phyloP scores from a whole-genome alignment of 768 basidiomycete genomes.

The Galerina marginata region DNA sequence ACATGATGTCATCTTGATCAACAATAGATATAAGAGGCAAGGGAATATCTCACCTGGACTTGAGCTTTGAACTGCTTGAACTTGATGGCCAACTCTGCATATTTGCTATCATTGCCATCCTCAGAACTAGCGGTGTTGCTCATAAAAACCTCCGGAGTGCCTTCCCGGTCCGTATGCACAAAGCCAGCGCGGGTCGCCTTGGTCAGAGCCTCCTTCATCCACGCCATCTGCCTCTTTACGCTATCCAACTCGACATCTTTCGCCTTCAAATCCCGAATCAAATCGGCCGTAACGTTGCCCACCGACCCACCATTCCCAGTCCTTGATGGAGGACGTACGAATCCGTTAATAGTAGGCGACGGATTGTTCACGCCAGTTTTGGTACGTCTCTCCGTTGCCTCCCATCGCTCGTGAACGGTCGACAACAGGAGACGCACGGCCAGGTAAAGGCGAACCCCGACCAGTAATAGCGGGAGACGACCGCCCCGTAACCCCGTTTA shows the following conservation, averaged over 20 bases:
- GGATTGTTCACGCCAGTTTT: conserved; percentile 50
- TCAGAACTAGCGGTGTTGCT: conserved; percentile 30
- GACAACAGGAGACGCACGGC: conserved; percentile 47
- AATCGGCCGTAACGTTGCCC: conserved; percentile 74
- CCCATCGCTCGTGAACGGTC: conserved; percentile 56
- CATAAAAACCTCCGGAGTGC: conserved; percentile 40
- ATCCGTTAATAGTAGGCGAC: conserved; percentile 57
- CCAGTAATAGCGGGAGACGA: conserved; percentile 41
- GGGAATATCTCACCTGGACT: conserved; percentile 67
- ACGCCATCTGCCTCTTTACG: conserved; percentile 76
- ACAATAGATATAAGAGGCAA: neutral
- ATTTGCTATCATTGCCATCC: conserved; percentile 51
- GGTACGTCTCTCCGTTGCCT: conserved; percentile 27
- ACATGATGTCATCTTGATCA: conserved; percentile 9
- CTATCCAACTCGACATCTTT: conserved; percentile 84
- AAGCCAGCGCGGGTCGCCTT: conserved; percentile 84
- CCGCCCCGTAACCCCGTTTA: conserved; percentile 49
- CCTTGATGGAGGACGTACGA: conserved; percentile 47
- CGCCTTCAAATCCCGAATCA: conserved; percentile 78
- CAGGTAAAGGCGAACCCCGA: conserved; percentile 38
- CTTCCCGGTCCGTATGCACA: conserved; percentile 62
- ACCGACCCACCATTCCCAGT: conserved; percentile 57
- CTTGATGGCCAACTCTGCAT: conserved; percentile 74
- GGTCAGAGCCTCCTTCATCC: conserved; percentile 83
- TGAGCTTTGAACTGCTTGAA: conserved; percentile 90